phyloP scores from a whole-genome alignment of 192 early-diverging fungal species.

The Coemansia sp. region DNA sequence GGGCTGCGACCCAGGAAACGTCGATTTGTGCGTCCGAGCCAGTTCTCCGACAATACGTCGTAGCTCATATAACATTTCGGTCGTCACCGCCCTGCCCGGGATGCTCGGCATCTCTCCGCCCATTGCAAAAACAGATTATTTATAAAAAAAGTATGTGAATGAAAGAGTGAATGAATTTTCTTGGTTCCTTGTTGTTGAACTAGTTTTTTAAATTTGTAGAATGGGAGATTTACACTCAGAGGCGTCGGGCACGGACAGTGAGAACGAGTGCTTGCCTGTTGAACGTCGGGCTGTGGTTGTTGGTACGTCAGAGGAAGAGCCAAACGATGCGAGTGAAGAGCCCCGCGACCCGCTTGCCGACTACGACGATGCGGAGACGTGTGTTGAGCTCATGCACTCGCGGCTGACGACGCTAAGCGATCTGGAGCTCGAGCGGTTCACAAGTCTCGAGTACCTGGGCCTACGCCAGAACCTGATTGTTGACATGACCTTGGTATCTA shows the following conservation, averaged over 20 bases:
- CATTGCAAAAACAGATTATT: slow-evolving; percentile 2
- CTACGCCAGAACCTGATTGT: slow-evolving; percentile 83
- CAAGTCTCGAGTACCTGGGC: slow-evolving; percentile 62
- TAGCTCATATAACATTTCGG: slow-evolving; percentile 5
- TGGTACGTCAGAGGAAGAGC: no score
- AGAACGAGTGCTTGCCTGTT: background rate
- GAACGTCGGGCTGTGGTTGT: no score
- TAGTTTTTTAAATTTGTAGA: background rate
- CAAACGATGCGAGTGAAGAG: background rate
- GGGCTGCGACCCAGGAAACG: slow-evolving; percentile 46
- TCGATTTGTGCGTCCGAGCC: background rate
- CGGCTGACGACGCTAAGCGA: slow-evolving; percentile 23
- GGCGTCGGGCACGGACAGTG: background rate
- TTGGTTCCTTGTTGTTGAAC: no score
- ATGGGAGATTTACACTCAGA: background rate
- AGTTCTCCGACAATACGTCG: slow-evolving; percentile 15
- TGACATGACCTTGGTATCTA: slow-evolving; percentile 63
- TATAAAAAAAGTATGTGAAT: background rate
- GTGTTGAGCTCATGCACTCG: slow-evolving; percentile 48
- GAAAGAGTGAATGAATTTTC: background rate
- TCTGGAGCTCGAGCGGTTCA: slow-evolving; percentile 31
- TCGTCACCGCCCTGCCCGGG: slow-evolving; percentile 16
- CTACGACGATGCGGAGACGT: slow-evolving; percentile 17
- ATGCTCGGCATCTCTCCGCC: slow-evolving; percentile 21
- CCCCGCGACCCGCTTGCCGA: slow-evolving; percentile 11